Conservation (phyloP, 129 eudicot genomes). For the Arctium lappa region DNA sequence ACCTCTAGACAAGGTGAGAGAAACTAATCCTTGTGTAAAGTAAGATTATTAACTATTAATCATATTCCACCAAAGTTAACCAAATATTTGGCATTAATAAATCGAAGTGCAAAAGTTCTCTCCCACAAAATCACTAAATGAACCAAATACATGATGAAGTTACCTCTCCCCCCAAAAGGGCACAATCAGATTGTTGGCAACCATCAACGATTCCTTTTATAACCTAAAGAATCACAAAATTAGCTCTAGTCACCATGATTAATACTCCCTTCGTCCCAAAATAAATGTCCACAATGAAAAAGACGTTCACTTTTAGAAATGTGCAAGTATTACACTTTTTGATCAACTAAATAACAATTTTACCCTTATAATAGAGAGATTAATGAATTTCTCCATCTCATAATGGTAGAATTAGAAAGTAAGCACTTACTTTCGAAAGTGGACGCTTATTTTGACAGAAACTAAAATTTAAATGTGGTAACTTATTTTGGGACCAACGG, state of each 20-base stretch:
- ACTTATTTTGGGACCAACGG: no score
- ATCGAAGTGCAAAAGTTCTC: background rate
- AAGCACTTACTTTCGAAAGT: no score
- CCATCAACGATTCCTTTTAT: conserved; percentile 76
- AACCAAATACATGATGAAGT: conserved; percentile 3
- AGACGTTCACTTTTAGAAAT: background rate
- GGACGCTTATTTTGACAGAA: background rate
- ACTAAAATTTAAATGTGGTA: background rate
- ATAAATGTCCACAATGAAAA: background rate
- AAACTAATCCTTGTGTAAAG: background rate
- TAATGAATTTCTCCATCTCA: background rate
- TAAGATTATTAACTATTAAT: background rate
- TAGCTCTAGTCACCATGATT: background rate
- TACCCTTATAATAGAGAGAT: background rate
- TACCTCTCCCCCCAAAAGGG: conserved; percentile 86
- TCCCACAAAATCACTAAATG: background rate
- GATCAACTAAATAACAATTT: background rate
- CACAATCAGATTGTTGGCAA: conserved; percentile 75
- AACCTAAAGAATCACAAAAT: conserved; percentile 42
- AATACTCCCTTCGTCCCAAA: background rate
- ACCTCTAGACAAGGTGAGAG: background rate
- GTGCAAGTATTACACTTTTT: background rate
- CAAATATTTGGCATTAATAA: background rate
- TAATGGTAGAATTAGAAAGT: background rate
- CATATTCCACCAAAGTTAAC: background rate